Conservation (phyloP, 2,329 filamentous ascomycete genomes). For the Pseudogymnoascus sp. region DNA sequence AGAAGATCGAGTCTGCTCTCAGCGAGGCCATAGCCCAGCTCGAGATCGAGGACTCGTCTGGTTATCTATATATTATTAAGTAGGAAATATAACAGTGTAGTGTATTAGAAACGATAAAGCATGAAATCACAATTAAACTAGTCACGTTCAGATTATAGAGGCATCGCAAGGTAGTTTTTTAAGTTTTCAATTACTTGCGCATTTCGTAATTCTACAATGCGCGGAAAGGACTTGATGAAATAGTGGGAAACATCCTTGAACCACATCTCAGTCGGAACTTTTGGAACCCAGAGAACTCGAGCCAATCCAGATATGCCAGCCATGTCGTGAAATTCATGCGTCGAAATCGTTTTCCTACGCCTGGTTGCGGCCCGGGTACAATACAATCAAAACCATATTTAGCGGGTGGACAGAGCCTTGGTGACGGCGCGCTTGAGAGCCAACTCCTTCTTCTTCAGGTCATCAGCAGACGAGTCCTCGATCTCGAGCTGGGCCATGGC, state of each 20-base stretch:
- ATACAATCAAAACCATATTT: constrained; percentile 33
- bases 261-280: constrained; percentile 5
- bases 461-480: constrained; percentile 81
- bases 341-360: constrained; percentile 6
- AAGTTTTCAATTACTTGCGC: constrained; percentile 3
- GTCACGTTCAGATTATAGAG: not conserved
- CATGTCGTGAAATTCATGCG: constrained; percentile 23
- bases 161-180: not conserved
- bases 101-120: not conserved
- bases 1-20: constrained; percentile 96
- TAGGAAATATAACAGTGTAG: not conserved
- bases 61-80: not conserved
- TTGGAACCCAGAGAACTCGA: constrained; percentile 7
- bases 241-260: constrained; percentile 2
- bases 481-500: constrained; percentile 89
- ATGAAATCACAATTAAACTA: not conserved
- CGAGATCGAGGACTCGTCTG: not conserved
- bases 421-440: constrained; percentile 96
- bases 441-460: constrained; percentile 99
- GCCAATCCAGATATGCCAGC: constrained; percentile 16
- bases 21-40: constrained; percentile 92
- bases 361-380: constrained; percentile 4
- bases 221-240: constrained; percentile 3
- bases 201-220: constrained; percentile 8
- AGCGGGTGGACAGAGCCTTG: constrained; percentile 85